Evolutionary conservation across 306 rosid species (phyloP), one percentile per base, ranked within the genome.

Genomic region (Crataegus laevigata): DNA sequence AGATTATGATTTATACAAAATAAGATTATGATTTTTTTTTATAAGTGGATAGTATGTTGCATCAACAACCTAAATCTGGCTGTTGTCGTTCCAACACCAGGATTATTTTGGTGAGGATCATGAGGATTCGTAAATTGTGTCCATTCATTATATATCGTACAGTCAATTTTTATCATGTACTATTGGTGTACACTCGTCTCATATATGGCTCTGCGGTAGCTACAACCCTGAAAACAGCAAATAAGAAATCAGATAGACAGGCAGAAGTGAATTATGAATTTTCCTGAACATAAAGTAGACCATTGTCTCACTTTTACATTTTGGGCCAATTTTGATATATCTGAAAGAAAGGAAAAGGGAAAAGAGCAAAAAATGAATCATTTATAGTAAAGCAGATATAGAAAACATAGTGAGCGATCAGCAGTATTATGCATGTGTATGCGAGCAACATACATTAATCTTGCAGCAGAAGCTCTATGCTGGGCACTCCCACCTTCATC

Each of bases 101-200:
- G n/a, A n/a, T n/a, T n/a, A n/a, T n/a, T n/a, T n/a, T n/a, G n/a
- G n/a, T n/a, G n/a, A n/a, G n/a, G n/a, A n/a, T n/a, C n/a, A n/a
- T n/a, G n/a, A n/a, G n/a, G n/a, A n/a, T n/a, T n/a, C n/a, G n/a
- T n/a, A n/a, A n/a, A n/a, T n/a, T n/a, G n/a, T n/a, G n/a, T n/a
- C n/a, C n/a, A n/a, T n/a, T n/a, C n/a, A n/a, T n/a, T n/a, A n/a
- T n/a, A n/a, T n/a, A n/a, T n/a, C n/a, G n/a, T n/a, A n/a, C n/a
- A n/a, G n/a, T n/a, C n/a, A n/a, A n/a, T n/a, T n/a, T n/a, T n/a
- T n/a, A n/a, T n/a, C n/a, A n/a, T n/a, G n/a, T n/a, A n/a, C n/a
- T n/a, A n/a, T 90, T 87, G 80, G 91, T 85, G 78, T 94, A 94
- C 80, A 91, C 98, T 21, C 96, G 98, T 79, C 98, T 91, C 98